These are phyloP conservation scores for Nicotiana noctiflora DNA, from an alignment of 257 asterid genomes.

Conservation along the genomic window DNA sequence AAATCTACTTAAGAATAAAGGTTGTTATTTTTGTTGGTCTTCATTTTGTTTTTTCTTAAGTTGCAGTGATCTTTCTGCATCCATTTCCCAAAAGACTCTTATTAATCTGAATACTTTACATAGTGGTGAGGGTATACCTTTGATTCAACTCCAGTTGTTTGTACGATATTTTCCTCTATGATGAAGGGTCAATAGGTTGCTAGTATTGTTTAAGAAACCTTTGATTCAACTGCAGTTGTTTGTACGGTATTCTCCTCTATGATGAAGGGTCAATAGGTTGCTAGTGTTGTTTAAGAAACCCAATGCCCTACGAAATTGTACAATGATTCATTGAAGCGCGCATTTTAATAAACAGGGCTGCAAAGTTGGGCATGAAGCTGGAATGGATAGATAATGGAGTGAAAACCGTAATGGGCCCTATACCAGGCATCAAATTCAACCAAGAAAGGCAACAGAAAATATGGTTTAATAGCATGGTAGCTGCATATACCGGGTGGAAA, in stretches of 20 bases:
- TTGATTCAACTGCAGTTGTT: no score
- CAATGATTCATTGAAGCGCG: neutral
- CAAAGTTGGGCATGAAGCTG: constrained; percentile 70
- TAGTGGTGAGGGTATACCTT: no score
- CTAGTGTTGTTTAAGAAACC: neutral
- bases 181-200: neutral
- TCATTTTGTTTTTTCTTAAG: no score
- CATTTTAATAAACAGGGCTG: constrained; percentile 43
- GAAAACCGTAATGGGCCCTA: constrained; percentile 75
- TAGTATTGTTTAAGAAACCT: no score
- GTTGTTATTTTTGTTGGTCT: no score
- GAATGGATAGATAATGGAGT: constrained; percentile 69
- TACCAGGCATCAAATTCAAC: constrained; percentile 65
- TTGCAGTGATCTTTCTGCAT: no score
- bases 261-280: neutral
- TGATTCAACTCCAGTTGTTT: no score
- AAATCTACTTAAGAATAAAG: neutral
- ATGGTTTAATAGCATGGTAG: constrained; percentile 92
- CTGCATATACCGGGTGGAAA: constrained; percentile 86
- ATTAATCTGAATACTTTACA: no score
- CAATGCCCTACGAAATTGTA: neutral
- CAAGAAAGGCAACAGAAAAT: constrained; percentile 49
- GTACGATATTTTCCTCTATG: no score
- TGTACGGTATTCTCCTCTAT: neutral
- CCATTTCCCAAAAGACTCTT: no score